phyloP scores from a whole-genome alignment of 768 basidiomycete species.

The Hericium rajendrae region DNA sequence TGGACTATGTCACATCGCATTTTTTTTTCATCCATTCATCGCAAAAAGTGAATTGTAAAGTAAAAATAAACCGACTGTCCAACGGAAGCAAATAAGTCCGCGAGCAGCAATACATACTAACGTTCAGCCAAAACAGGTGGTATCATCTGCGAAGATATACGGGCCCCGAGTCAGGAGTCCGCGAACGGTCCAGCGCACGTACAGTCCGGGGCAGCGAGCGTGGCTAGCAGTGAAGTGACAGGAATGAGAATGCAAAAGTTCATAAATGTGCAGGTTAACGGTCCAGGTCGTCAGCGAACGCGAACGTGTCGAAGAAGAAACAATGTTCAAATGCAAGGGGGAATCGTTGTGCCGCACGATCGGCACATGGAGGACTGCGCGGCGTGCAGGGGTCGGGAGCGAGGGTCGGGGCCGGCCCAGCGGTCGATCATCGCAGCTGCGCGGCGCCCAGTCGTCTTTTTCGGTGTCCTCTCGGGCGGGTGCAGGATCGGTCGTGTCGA shows the following conservation, averaged over 20 bases:
- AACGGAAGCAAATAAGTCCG: too few species aligned
- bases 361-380: not conserved
- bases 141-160: conserved; percentile 3
- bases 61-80: too few species aligned
- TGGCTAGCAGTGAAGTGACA: not conserved
- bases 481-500: too few species aligned
- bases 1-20: too few species aligned
- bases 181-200: not conserved
- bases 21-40: too few species aligned
- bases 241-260: not conserved
- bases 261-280: not conserved
- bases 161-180: not conserved
- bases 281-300: not conserved
- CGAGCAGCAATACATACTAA: too few species aligned
- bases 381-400: not conserved
- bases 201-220: not conserved
- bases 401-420: not conserved
- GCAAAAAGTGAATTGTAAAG: too few species aligned
- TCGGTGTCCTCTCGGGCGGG: not conserved
- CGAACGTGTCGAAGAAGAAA: not conserved
- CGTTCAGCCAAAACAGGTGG: not conserved
- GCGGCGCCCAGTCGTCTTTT: not conserved
- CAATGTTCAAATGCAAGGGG: not conserved
- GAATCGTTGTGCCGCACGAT: not conserved
- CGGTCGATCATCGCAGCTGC: not conserved